Evolutionary conservation across 805 yeast species (phyloP).

Genomic region (Candida argentea): DNA sequence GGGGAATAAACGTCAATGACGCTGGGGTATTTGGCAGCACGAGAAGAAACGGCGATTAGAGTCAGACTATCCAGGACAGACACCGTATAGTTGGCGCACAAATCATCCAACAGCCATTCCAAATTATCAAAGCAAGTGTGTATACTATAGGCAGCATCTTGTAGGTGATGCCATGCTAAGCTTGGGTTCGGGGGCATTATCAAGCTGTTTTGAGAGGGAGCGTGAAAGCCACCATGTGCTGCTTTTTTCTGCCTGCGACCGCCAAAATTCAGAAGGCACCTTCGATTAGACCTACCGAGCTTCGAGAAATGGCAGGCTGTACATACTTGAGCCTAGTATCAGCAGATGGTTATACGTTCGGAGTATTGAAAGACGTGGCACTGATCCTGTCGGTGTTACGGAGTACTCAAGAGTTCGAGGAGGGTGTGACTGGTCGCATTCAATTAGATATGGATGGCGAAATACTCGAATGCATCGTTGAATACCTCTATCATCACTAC

Average conservation of each 20-base stretch:
- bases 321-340: conserved; percentile 58
- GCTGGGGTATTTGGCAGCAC: conserved; percentile 24
- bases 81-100: conserved; percentile 31
- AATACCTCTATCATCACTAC: conserved; percentile 67
- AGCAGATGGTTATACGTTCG: conserved; percentile 55
- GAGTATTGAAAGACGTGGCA: conserved; percentile 66
- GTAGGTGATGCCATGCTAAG: conserved; percentile 69
- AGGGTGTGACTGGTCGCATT: conserved; percentile 52
- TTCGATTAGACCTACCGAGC: too few relatives aligned
- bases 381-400: conserved; percentile 49
- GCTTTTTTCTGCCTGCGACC: conserved; percentile 1
- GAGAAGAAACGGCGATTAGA: conserved; percentile 40
- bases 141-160: conserved; percentile 56
- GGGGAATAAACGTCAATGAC: conserved; percentile 26
- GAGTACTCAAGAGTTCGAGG: conserved; percentile 42
- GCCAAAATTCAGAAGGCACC: too few relatives aligned
- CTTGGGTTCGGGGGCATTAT: conserved; percentile 27
- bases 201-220: background rate
- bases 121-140: conserved; percentile 44
- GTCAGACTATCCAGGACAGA: conserved; percentile 45
- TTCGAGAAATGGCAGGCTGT: too few relatives aligned
- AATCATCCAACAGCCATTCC: conserved; percentile 38
- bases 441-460: conserved; percentile 58
- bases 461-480: conserved; percentile 70
- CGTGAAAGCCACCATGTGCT: background rate